A percentile compares a stretch with the other conserved stretches of the same genome.
phyloP scores from a whole-genome alignment of 208 protist species.

The Trypanosoma platydactyli region DNA sequence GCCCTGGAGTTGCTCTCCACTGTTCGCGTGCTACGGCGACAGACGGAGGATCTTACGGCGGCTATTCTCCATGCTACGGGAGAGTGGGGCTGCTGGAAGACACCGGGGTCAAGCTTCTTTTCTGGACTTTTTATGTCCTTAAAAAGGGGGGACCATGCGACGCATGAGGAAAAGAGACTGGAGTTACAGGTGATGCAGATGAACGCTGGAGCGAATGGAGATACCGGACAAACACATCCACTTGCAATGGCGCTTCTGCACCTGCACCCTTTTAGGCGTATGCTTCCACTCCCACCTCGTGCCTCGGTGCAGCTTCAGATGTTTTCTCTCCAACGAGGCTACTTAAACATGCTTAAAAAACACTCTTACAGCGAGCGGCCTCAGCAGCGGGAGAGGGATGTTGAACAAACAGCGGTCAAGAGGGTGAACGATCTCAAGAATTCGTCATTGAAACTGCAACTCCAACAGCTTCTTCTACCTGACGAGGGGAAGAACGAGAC shows the following conservation, averaged over 20 bases:
- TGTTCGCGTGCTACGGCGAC: slow-evolving; percentile 45
- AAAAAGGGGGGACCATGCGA: background rate
- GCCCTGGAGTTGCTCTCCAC: slow-evolving; percentile 39
- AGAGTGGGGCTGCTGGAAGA: slow-evolving; percentile 55
- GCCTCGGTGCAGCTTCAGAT: slow-evolving; percentile 36
- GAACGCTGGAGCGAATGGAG: background rate
- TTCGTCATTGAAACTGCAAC: too few species aligned
- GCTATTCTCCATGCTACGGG: slow-evolving; percentile 50
- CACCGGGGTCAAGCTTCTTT: slow-evolving; percentile 19
- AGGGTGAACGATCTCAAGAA: too few species aligned
- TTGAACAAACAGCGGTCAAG: background rate
- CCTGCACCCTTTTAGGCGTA: slow-evolving; percentile 11
- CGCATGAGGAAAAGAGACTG: background rate
- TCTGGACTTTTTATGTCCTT: slow-evolving; percentile 35
- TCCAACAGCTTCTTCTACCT: too few species aligned
- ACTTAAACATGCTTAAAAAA: background rate
- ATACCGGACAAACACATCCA: background rate
- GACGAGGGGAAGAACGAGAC: background rate
- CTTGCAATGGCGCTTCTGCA: slow-evolving; percentile 9
- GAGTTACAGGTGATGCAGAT: background rate
- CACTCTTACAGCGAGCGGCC: background rate
- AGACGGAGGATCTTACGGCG: slow-evolving; percentile 59
- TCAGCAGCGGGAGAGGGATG: background rate
- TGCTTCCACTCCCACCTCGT: slow-evolving; percentile 41
- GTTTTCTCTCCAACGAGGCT: slow-evolving; percentile 5